Evolutionary conservation across 2,329 filamentous ascomycete species (phyloP).

Genomic region (Penicillium fuscoglaucum): DNA sequence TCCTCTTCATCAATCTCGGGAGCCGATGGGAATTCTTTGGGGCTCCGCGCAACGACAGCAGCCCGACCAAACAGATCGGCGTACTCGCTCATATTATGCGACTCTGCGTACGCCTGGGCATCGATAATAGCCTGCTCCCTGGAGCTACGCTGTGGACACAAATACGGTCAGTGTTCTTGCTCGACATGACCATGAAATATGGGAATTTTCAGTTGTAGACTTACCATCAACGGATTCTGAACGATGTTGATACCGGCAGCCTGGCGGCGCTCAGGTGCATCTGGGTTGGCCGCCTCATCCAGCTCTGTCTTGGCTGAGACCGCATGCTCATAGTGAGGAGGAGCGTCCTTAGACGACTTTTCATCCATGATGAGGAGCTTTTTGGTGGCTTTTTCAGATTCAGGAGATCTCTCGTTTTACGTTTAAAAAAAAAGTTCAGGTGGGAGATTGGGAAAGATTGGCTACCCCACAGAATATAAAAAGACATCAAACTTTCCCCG

Average conservation of each 20-base stretch:
- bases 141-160: constrained; percentile 30
- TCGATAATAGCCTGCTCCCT: constrained; percentile 34
- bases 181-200: no score
- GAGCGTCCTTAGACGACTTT: constrained; percentile 3
- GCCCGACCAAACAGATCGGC: constrained; percentile 39
- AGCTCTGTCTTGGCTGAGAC: background rate
- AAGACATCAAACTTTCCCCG: background rate
- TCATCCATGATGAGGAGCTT: constrained; percentile 11
- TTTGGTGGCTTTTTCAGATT: background rate
- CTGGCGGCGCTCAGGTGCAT: constrained; percentile 32
- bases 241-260: constrained; percentile 51
- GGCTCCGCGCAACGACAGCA: constrained; percentile 39
- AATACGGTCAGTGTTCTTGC: background rate
- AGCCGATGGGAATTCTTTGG: constrained; percentile 28
- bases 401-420: background rate
- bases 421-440: background rate
- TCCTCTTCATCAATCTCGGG: constrained; percentile 45
- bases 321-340: constrained; percentile 10
- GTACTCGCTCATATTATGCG: constrained; percentile 38
- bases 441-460: background rate
- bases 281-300: constrained; percentile 8
- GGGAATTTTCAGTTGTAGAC: constrained; percentile 2
- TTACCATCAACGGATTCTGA: constrained; percentile 49
- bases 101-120: constrained; percentile 33
- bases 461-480: constrained; percentile 6